Conservation (phyloP, 176 grass and related monocot genomes). For the Oryza australiensis region DNA sequence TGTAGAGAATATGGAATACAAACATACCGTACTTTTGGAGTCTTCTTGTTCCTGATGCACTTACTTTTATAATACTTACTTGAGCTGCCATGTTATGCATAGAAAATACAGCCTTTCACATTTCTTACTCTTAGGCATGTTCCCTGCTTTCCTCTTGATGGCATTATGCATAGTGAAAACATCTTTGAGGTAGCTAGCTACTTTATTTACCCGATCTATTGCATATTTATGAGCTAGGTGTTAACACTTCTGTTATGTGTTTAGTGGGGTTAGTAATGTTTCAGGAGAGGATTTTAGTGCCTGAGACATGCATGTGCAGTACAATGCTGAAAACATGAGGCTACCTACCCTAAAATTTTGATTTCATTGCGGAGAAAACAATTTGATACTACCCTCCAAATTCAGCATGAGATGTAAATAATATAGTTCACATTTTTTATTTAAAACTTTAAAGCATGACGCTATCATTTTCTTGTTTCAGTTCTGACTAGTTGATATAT, state of each 20-base stretch:
- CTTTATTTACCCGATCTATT: not conserved
- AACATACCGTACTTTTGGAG: not conserved
- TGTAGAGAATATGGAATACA: not conserved
- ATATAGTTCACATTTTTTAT: not conserved
- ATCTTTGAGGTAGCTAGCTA: not conserved
- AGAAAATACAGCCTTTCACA: not conserved
- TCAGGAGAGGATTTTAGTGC: not conserved
- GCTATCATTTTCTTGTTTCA: not conserved
- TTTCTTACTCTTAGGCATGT: conserved; percentile 9
- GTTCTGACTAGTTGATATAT: not conserved
- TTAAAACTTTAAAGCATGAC: not conserved
- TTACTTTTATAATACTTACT: conserved; percentile 19
- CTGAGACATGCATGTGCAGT: not conserved
- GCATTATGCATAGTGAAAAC: not conserved
- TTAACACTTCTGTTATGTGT: conserved; percentile 2
- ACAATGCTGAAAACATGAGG: not conserved
- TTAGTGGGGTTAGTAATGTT: conserved; percentile 5
- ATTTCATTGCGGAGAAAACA: not conserved
- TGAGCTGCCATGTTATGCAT: conserved; percentile 5
- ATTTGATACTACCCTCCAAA: not conserved
- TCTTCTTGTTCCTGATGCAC: not conserved
- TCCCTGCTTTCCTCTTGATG: not conserved
- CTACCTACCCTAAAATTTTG: not conserved
- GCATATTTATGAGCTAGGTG: conserved; percentile 16
- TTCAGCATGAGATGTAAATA: not conserved